Evolutionary conservation across 2,329 filamentous ascomycete genomes (phyloP), one percentile per base, ranked within the genome.

Genomic region (Penicillium sp.): DNA sequence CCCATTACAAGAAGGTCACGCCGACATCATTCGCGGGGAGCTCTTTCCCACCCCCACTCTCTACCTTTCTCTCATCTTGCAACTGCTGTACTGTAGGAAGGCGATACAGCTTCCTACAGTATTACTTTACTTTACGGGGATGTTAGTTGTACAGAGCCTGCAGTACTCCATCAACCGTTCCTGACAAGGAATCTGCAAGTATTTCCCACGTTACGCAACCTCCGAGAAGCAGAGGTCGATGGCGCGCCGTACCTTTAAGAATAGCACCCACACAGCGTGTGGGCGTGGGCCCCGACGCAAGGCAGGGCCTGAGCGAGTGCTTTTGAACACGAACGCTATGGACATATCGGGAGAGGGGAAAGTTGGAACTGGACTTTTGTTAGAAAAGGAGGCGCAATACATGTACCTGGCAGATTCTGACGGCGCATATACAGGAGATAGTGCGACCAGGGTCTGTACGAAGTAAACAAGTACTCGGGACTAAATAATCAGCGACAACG

Each of bases 231-330:
- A 65, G 53, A 59, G 56, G 54, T 30, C 28, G 64, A 69, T 68
- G 62, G 64, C 67, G 56, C 59, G 19, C 26, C 44, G 26, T 56
- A 22, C 17, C 17, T 38, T 64, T 62, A 61, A 61, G 61, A 69
- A 68, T 67, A 66, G 65, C 65, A 66, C 61, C 61, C 65, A 67
- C 67, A 67, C 55, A 30, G 42, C 54, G 24, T 24, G 44, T 60
- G 45, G 37, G 13, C 57, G 57, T 61, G 63, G 57, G 40, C 50
- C 50, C 54, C 26, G 61, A 67, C 61, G 65, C 63, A 66, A 68
- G 62, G 53, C 54, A 54, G 60, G 60, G 47, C 62, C 59, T 62
- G 63, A 63, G 66, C 67, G 44, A 33, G 28, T 28, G 24, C 24
- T 37, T 57, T 38, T 38, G 55, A 57, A 50, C 55, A 57, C 44